Evolutionary conservation across 2,329 filamentous ascomycete species (phyloP), one percentile per base, ranked within the genome.

Genomic region (Rutstroemia sydowiana): DNA sequence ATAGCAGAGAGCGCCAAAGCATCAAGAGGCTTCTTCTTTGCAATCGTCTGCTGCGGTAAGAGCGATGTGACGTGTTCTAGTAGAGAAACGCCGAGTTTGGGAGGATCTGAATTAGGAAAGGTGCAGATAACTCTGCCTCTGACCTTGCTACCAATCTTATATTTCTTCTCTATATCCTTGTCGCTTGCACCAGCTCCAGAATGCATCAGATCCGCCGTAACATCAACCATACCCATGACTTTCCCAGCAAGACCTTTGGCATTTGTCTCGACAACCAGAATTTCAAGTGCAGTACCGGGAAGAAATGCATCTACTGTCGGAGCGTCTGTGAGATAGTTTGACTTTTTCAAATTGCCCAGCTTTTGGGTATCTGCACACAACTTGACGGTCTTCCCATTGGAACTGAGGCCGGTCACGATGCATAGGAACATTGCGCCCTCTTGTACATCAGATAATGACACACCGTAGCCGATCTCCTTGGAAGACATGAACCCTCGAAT

Each of bases 241-340:
- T 96, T 96, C 62, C 93, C 93, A 45, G 79, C 75, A 54, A 98
- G 71, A n/a, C 93, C 93, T 57, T 79, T 81, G 11, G 77, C 70
- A 10, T 84, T 82, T 13, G 87, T 81, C 43, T 93, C 86, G 2
- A 87, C 85, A 34, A 98, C 72, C 45, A 97, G 75, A 10, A 96
- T 75, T 60, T 95, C 90, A 32, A 90, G 88, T 5, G 85, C 83
- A n/a, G 89, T 93, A 59, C 93, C 95, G 1, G 95, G 93, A 6
- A 96, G 77, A 70, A 95, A 95, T 6, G 87, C 81, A 66, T 91
- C 89, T 64, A 98, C 87, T 0, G 88, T 95, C 8, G 89, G 89
- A 0, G 91, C 91, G 37, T 87, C 83, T 28, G 76, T 77, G 3
- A 95, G 76, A 52, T 77, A 79, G 63, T 82, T 81, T 43, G 82